phyloP scores from a whole-genome alignment of 176 grass and related monocot species.

The maize (Zea mays) region DNA sequence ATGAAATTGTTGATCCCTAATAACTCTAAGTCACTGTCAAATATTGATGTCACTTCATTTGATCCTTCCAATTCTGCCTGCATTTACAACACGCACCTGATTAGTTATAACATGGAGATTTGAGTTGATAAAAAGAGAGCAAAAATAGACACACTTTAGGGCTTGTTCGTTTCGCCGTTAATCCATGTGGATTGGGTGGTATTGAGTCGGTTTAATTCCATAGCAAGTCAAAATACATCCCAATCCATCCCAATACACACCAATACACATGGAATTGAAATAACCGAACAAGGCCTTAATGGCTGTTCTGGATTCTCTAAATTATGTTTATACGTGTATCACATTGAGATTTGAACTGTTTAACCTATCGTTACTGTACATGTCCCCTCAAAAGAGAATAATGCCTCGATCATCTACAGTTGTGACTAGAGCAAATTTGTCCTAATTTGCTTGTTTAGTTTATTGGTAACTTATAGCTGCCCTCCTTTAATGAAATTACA shows the following conservation, averaged over 20 bases:
- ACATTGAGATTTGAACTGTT: background rate
- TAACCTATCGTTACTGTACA: background rate
- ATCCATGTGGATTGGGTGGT: no score
- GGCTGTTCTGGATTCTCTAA: no score
- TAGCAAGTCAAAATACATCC: no score
- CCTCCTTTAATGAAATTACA: background rate
- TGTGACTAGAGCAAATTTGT: background rate
- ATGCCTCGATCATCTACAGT: background rate
- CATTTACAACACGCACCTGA: slow-evolving; percentile 20
- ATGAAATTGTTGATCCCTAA: slow-evolving; percentile 51
- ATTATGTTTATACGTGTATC: slow-evolving; percentile 1
- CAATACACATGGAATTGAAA: no score
- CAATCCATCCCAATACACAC: no score
- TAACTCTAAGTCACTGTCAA: slow-evolving; percentile 48
- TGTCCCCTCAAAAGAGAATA: slow-evolving; percentile 1
- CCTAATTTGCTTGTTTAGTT: slow-evolving; percentile 9
- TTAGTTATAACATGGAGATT: slow-evolving; percentile 25
- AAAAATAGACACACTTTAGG: background rate
- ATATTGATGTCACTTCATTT: slow-evolving; percentile 56
- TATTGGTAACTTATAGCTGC: slow-evolving; percentile 54
- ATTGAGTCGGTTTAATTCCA: no score
- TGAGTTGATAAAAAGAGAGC: slow-evolving; percentile 5
- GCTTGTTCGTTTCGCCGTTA: no score
- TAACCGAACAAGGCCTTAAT: no score
- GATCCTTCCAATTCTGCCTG: slow-evolving; percentile 60